Percentiles rank a stretch among this genome's conserved stretches.
Evolutionary conservation across 2,329 filamentous ascomycete genomes (phyloP).

Genomic region (Pseudopithomyces maydicus): DNA sequence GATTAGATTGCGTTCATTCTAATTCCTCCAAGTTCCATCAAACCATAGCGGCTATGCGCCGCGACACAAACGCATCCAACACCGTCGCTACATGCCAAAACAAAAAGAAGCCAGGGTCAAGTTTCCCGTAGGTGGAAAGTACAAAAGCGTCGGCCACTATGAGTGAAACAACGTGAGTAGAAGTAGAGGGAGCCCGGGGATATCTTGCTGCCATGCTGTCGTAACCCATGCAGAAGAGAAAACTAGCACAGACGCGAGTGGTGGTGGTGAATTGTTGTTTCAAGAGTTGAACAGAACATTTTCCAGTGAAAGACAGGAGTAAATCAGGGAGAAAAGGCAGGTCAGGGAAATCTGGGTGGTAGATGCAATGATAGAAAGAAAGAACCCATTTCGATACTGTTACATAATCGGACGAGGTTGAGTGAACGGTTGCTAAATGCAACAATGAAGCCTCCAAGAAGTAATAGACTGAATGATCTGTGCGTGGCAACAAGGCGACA

Average conservation of each 20-base stretch:
- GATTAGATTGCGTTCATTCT: conserved; percentile 14
- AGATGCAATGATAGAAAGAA: conserved; percentile 19
- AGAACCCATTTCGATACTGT: conserved; percentile 13
- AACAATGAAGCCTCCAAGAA: no score
- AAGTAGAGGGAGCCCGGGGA: conserved; percentile 7
- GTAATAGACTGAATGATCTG: neutral
- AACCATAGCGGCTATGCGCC: conserved; percentile 6
- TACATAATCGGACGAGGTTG: conserved; percentile 10
- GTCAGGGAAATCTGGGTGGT: conserved; percentile 14
- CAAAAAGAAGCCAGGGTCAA: neutral
- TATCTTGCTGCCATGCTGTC: conserved; percentile 16
- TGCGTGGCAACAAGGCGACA: neutral
- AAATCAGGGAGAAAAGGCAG: conserved; percentile 6
- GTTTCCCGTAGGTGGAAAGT: neutral
- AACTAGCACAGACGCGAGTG: conserved; percentile 5
- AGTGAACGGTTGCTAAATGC: neutral
- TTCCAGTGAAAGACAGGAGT: conserved; percentile 14
- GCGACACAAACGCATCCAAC: conserved; percentile 7
- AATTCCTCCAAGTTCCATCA: conserved; percentile 12
- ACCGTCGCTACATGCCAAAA: conserved; percentile 12
- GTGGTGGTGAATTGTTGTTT: conserved; percentile 5
- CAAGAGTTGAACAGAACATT: conserved; percentile 1
- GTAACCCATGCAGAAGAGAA: conserved; percentile 20
- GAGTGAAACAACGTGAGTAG: conserved; percentile 1
- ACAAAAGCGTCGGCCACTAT: conserved; percentile 4